Evolutionary conservation across 2,329 filamentous ascomycete species (phyloP).

Genomic region (Ploettnerulaceae sp.): DNA sequence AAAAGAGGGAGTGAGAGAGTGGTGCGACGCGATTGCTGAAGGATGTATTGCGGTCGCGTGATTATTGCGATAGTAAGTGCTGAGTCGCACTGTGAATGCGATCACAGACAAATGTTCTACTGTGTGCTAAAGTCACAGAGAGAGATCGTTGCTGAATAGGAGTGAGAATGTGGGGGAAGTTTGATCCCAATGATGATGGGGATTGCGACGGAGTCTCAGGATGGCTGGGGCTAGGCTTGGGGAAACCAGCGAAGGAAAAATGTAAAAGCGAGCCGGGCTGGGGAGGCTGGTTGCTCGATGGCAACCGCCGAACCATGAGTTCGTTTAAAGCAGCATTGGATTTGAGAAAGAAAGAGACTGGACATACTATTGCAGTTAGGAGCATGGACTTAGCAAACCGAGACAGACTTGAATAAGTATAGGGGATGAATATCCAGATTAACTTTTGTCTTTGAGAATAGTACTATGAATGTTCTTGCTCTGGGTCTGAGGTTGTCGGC

Average conservation of each 20-base stretch:
- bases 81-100: not conserved
- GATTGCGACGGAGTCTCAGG: not conserved
- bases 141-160: not conserved
- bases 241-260: not conserved
- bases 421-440: too few relatives aligned
- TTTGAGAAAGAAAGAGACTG: too few relatives aligned
- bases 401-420: too few relatives aligned
- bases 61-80: slow-evolving; percentile 1
- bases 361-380: not conserved
- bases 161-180: not conserved
- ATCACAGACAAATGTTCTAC: not conserved
- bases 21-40: not conserved
- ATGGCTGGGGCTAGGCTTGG: not conserved
- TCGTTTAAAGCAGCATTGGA: too few relatives aligned
- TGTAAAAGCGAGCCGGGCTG: not conserved
- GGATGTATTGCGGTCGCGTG: slow-evolving; percentile 7
- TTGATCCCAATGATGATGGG: not conserved
- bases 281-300: not conserved
- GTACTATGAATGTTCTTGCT: too few relatives aligned
- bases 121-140: slow-evolving; percentile 3
- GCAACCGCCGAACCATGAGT: not conserved
- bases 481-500: too few relatives aligned
- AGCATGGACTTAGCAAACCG: too few relatives aligned
- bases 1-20: not conserved
- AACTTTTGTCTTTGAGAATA: too few relatives aligned